Conservation (phyloP, 345 rosid species). For the Geranium rotundifolium region DNA sequence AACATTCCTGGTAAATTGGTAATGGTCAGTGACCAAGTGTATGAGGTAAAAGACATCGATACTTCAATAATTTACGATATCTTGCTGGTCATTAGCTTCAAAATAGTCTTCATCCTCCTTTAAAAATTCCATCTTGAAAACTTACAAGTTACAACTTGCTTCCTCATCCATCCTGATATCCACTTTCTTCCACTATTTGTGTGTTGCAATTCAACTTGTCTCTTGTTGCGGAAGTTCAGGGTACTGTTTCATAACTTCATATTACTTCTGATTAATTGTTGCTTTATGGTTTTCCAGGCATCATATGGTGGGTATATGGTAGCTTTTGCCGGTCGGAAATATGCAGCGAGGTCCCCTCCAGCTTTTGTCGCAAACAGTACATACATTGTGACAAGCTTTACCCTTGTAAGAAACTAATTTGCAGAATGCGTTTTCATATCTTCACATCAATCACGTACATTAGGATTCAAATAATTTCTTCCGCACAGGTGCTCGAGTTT, state of each 20-base stretch:
- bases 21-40: too few relatives aligned
- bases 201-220: too few relatives aligned
- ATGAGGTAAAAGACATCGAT: too few relatives aligned
- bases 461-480: not conserved
- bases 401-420: conserved; percentile 47
- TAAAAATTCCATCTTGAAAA: too few relatives aligned
- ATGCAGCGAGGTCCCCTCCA: conserved; percentile 87
- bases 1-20: too few relatives aligned
- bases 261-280: conserved; percentile 2
- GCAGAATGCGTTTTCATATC: conserved; percentile 1
- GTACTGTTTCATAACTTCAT: not conserved
- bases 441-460: not conserved
- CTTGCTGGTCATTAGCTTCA: too few relatives aligned
- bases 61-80: too few relatives aligned
- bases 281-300: conserved; percentile 25
- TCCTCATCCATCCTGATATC: too few relatives aligned
- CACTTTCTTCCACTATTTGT: too few relatives aligned
- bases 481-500: conserved; percentile 73
- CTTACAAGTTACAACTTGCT: too few relatives aligned
- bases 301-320: conserved; percentile 79
- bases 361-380: conserved; percentile 69
- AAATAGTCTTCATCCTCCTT: too few relatives aligned
- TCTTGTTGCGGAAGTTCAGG: too few relatives aligned
- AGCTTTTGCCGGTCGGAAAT: conserved; percentile 93
- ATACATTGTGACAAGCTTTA: conserved; percentile 74